Evolutionary conservation across 2,329 filamentous ascomycete species (phyloP), one percentile per base, ranked within the genome.

Genomic region (Dactylonectria macrodidyma): DNA sequence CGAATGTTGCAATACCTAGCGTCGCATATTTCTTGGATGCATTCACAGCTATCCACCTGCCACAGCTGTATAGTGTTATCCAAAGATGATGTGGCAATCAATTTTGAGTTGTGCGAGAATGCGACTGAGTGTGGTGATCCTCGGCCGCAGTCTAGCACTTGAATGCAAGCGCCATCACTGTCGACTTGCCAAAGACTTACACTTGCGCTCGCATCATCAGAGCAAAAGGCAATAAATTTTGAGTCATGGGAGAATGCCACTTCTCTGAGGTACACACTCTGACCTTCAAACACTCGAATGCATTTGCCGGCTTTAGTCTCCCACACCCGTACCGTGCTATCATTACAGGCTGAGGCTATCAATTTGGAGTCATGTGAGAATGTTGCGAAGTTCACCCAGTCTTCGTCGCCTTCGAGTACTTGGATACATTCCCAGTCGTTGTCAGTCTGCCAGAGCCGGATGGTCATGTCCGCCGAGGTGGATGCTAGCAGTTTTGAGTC

Each of bases 241-340:
- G 44, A 44, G 33, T 52, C 47, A 26, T 24, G 34, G 1, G 58
- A 60, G 34, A 59, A 41, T 2, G 16, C 14, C 24, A 61, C 6
- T 14, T 48, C 30, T 0, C 0, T 5, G 5, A 12, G 10, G 3
- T 9, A 10, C 6, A 2, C 6, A 1, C 11, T 22, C 11, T 26
- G 19, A 22, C 2, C 46, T 16, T 9, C 11, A 2, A 61, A 36
- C 36, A 30, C 14, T n/a, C 41, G 50, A 1, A 44, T 34, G 34
- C 34, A 30, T 6, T 44, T 0, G 38, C 47, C 33, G 7, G 46
- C 24, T 5, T 22, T 22, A 11, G 24, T 19, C 12, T 47, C 8
- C 19, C 46, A 47, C 2, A 47, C 7, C 8, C n/a, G n/a, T 2
- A 47, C 19, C 5, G 2, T n/a, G 3, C 2, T 3, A 47, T 24